Conservation (phyloP, 805 yeast species). For the Starmerella geochares region DNA sequence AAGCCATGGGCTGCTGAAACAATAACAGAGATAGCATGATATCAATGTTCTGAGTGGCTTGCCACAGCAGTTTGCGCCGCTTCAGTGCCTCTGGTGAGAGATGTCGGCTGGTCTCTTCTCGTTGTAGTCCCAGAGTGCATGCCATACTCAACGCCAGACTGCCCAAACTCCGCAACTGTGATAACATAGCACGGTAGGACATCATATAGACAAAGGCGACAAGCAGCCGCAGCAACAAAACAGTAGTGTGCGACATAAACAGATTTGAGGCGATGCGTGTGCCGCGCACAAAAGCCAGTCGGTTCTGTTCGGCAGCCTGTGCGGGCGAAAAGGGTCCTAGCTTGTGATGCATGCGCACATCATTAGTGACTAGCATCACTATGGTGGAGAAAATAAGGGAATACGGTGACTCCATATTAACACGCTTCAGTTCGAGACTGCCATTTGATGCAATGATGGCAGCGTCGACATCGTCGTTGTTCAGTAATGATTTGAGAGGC, state of each 20-base stretch:
- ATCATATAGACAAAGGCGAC: constrained; percentile 31
- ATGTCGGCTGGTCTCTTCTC: constrained; percentile 38
- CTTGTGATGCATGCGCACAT: background rate
- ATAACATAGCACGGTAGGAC: constrained; percentile 17
- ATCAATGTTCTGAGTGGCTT: constrained; percentile 41
- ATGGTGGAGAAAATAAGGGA: constrained; percentile 13
- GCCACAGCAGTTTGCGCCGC: constrained; percentile 40
- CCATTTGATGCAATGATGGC: constrained; percentile 13
- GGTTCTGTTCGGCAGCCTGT: constrained; percentile 32
- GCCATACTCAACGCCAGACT: constrained; percentile 45
- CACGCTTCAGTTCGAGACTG: constrained; percentile 2
- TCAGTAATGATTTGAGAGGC: constrained; percentile 8
- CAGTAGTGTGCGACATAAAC: constrained; percentile 12
- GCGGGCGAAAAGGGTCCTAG: constrained; percentile 2
- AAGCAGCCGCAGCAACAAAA: constrained; percentile 33
- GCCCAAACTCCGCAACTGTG: constrained; percentile 32
- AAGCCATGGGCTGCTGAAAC: constrained; percentile 42
- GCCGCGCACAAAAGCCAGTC: constrained; percentile 42
- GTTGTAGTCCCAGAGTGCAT: constrained; percentile 48
- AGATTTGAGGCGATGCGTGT: constrained; percentile 40
- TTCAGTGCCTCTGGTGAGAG: constrained; percentile 34
- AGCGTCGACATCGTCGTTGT: constrained; percentile 8
- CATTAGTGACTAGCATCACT: constrained; percentile 5
- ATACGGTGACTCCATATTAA: constrained; percentile 17
- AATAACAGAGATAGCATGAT: constrained; percentile 37